Percentiles rank a stretch among this genome's conserved stretches.
Evolutionary conservation across 2,329 filamentous ascomycete genomes (phyloP).

Genomic region (Fusarium agapanthi): DNA sequence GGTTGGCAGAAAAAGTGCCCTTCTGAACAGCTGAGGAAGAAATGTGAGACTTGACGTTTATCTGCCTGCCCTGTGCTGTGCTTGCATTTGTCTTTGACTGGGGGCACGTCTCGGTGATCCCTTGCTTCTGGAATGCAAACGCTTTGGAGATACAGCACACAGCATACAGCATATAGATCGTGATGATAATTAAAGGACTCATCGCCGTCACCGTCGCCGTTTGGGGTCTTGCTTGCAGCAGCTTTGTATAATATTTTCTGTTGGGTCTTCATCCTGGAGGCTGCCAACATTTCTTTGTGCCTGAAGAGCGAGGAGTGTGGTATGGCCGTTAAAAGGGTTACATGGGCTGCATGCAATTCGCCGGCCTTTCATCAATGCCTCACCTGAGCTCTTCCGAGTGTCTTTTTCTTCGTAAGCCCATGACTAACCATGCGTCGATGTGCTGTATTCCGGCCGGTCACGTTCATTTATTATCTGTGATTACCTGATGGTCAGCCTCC

Average conservation of each 20-base stretch:
- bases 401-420: slow-evolving; percentile 2
- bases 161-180: neutral
- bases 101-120: slow-evolving; percentile 4
- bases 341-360: slow-evolving; percentile 13
- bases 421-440: neutral
- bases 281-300: slow-evolving; percentile 21
- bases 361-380: slow-evolving; percentile 15
- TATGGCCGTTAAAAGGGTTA: slow-evolving; percentile 16
- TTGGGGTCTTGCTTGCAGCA: neutral
- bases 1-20: neutral
- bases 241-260: slow-evolving; percentile 14
- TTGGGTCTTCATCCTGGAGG: slow-evolving; percentile 18
- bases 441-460: slow-evolving; percentile 17
- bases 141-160: slow-evolving; percentile 7
- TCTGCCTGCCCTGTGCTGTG: neutral
- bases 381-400: neutral
- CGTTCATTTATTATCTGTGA: neutral
- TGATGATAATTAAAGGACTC: neutral
- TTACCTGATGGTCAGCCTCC: neutral
- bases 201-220: neutral
- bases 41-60: neutral
- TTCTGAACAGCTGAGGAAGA: neutral
- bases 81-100: slow-evolving; percentile 14
- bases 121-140: slow-evolving; percentile 27
- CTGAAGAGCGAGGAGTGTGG: slow-evolving; percentile 7